A percentile compares a stretch with the other conserved stretches of the same genome.
Conservation (phyloP, 1,139 yeast species). For the Debaryomyces psychrophilus region DNA sequence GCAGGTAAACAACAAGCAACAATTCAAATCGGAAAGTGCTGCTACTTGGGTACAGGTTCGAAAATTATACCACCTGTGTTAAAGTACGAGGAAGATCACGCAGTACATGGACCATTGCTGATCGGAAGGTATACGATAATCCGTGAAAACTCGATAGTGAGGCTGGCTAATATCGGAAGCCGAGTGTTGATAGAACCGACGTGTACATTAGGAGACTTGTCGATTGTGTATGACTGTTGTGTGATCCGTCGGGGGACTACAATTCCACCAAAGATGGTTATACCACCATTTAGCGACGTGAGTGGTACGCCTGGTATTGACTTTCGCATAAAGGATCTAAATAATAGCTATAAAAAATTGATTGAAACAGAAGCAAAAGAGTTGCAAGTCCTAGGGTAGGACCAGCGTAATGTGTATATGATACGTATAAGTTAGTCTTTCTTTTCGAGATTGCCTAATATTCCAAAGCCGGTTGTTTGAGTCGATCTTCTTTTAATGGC, state of each 20-base stretch:
- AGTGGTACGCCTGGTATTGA: slow-evolving; percentile 39
- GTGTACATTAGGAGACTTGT: slow-evolving; percentile 43
- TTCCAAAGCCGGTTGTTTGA: slow-evolving; percentile 17
- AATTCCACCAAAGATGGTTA: slow-evolving; percentile 57
- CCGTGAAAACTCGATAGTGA: slow-evolving; percentile 45
- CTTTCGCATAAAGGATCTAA: slow-evolving; percentile 35
- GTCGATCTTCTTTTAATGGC: slow-evolving; percentile 11
- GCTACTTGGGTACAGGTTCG: slow-evolving; percentile 38
- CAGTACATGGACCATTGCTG: slow-evolving; percentile 34
- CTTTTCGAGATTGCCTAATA: slow-evolving; percentile 26
- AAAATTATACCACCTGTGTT: slow-evolving; percentile 37
- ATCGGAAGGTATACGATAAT: slow-evolving; percentile 64
- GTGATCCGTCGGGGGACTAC: slow-evolving; percentile 49
- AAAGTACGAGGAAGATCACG: slow-evolving; percentile 15
- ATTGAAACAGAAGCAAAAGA: slow-evolving; percentile 48
- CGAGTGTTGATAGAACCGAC: slow-evolving; percentile 55
- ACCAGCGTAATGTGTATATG: background rate
- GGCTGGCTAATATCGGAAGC: slow-evolving; percentile 57
- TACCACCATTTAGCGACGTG: slow-evolving; percentile 65
- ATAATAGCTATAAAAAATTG: slow-evolving; percentile 42
- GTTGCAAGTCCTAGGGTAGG: slow-evolving; percentile 29
- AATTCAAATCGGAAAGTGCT: slow-evolving; percentile 57
- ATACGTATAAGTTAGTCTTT: slow-evolving; percentile 20
- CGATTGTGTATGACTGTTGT: slow-evolving; percentile 67
- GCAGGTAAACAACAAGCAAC: slow-evolving; percentile 35